These are phyloP conservation scores for Solanum pinnatisectum DNA, from an alignment of 257 asterid genomes.

Conservation along the genomic window DNA sequence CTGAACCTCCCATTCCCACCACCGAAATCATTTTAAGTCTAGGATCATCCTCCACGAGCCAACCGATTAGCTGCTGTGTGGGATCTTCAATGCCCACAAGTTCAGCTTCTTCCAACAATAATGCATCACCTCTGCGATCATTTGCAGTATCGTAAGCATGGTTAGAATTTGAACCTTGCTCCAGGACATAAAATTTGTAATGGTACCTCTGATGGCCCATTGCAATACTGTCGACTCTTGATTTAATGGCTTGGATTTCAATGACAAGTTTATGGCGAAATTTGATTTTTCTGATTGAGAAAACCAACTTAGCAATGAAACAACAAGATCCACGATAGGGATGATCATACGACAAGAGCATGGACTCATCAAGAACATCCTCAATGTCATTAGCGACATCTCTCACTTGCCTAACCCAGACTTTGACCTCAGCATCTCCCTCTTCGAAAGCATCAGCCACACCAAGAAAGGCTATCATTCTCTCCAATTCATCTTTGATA, in stretches of 20 bases:
- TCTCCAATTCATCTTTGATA: slow-evolving; percentile 3
- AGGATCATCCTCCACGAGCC: slow-evolving; percentile 4
- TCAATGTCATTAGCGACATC: slow-evolving; percentile 1
- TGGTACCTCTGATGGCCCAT: slow-evolving; percentile 6
- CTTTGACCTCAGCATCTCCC: not conserved
- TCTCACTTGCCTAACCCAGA: slow-evolving; percentile 1
- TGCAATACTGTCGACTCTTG: slow-evolving; percentile 1
- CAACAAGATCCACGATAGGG: not conserved
- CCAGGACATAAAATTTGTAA: not conserved
- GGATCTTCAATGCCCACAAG: slow-evolving; percentile 27
- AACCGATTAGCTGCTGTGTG: slow-evolving; percentile 6
- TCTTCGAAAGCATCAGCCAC: not conserved
- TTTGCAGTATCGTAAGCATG: not conserved
- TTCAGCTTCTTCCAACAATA: slow-evolving; percentile 16
- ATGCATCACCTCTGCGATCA: slow-evolving; percentile 19
- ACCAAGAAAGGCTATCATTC: not conserved
- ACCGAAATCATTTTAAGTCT: slow-evolving; percentile 16
- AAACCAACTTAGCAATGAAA: not conserved
- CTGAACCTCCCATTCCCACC: slow-evolving; percentile 29
- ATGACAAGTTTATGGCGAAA: slow-evolving; percentile 7
- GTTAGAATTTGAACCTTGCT: not conserved
- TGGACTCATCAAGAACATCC: slow-evolving; percentile 9
- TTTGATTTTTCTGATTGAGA: not conserved
- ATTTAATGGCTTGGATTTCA: slow-evolving; percentile 5
- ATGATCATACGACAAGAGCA: not conserved